A percentile compares a stretch with the other conserved stretches of the same genome.
These are phyloP conservation scores for Lumnitzera racemosa DNA, from an alignment of 345 rosid species.

Conservation along the genomic window DNA sequence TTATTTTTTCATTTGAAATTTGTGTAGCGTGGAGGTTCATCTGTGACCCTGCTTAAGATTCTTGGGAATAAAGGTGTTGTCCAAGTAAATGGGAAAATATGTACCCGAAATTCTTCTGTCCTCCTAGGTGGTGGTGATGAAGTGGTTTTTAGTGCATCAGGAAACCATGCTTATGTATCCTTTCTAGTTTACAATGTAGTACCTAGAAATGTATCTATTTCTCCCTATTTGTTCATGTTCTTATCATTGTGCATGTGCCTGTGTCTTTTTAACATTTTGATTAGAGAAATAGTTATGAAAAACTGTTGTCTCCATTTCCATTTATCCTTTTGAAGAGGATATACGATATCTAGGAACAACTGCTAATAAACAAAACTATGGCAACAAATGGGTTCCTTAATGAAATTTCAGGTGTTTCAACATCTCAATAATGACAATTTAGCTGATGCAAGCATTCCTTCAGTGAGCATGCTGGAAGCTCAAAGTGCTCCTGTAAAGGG, in stretches of 20 bases:
- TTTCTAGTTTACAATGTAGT: conserved; percentile 13
- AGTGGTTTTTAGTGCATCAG: conserved; percentile 59
- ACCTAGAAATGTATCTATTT: not conserved
- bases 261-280: too few relatives aligned
- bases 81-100: conserved; percentile 68
- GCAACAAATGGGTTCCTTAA: conserved; percentile 34
- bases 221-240: conserved; percentile 8
- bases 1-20: not conserved
- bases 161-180: conserved; percentile 98
- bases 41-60: conserved; percentile 62
- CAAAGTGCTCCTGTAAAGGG: conserved; percentile 59
- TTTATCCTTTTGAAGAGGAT: too few relatives aligned
- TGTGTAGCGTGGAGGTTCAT: conserved; percentile 54
- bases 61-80: conserved; percentile 76
- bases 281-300: too few relatives aligned
- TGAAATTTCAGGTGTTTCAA: conserved; percentile 64
- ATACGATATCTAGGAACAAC: too few relatives aligned
- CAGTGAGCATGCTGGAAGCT: conserved; percentile 69
- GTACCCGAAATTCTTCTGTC: conserved; percentile 37
- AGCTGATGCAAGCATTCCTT: conserved; percentile 49
- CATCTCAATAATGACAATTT: conserved; percentile 57
- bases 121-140: conserved; percentile 85
- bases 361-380: too few relatives aligned
- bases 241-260: too few relatives aligned
- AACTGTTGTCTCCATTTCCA: too few relatives aligned